Conservation (phyloP, 306 rosid genomes). For the Dryas alaskensis region DNA sequence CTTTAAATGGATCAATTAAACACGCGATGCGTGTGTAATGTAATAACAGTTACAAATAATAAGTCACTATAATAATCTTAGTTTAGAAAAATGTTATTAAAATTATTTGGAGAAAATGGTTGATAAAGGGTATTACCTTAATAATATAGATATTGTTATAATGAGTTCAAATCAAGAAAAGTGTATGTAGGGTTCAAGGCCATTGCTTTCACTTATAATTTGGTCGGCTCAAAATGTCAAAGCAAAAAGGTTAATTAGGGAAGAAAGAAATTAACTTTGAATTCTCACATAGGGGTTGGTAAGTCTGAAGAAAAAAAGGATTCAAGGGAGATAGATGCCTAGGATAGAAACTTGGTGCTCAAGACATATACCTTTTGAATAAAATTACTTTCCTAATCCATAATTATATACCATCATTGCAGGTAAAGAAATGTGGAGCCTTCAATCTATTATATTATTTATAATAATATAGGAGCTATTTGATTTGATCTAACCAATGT, state of each 20-base stretch:
- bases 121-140: too few relatives aligned
- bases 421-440: not conserved
- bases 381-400: constrained; percentile 10
- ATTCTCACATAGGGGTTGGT: not conserved
- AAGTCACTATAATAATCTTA: too few relatives aligned
- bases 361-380: not conserved
- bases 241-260: not conserved
- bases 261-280: not conserved
- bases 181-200: not conserved
- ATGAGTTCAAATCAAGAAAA: not conserved
- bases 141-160: not conserved
- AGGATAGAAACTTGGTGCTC: not conserved
- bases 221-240: constrained; percentile 17
- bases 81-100: too few relatives aligned
- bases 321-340: constrained; percentile 3
- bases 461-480: not conserved
- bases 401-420: constrained; percentile 7
- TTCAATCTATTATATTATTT: not conserved
- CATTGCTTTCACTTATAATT: constrained; percentile 17
- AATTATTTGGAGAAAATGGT: too few relatives aligned
- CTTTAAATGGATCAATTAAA: too few relatives aligned
- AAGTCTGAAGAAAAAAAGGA: not conserved
- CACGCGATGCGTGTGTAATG: too few relatives aligned
- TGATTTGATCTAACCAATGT: constrained; percentile 5
- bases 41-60: too few relatives aligned